A percentile compares a stretch with the other conserved stretches of the same genome.
These are phyloP conservation scores for Colletotrichum brevisporum DNA, from an alignment of 2,329 filamentous ascomycete genomes.

Conservation along the genomic window DNA sequence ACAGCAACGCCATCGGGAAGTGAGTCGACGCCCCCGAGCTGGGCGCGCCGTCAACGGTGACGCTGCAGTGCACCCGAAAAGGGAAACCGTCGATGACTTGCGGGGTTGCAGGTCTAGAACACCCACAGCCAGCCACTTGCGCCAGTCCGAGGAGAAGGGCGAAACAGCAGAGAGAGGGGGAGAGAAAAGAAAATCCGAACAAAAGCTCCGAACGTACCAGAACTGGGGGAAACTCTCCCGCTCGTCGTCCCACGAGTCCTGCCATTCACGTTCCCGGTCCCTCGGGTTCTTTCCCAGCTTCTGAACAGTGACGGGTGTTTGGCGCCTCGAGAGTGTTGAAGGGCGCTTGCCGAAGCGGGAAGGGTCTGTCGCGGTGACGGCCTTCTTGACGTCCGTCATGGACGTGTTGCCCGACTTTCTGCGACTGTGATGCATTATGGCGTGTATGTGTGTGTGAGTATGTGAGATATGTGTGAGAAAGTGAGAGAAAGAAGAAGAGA, in stretches of 20 bases:
- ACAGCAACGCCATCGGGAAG: conserved; percentile 29
- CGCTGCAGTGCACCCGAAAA: conserved; percentile 47
- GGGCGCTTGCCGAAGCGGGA: conserved; percentile 63
- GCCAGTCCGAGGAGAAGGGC: conserved; percentile 13
- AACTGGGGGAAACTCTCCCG: conserved; percentile 76
- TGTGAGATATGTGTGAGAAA: conserved; percentile 38
- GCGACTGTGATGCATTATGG: conserved; percentile 68
- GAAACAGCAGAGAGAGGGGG: conserved; percentile 29
- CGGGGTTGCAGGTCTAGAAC: conserved; percentile 30
- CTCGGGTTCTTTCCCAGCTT: conserved; percentile 67
- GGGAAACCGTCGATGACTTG: conserved; percentile 38
- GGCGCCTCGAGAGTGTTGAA: conserved; percentile 58
- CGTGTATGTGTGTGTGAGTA: conserved; percentile 11
- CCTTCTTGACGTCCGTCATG: conserved; percentile 68
- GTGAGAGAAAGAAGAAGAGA: conserved; percentile 28
- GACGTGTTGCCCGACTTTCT: conserved; percentile 71
- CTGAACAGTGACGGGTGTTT: conserved; percentile 55
- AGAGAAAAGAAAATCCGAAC: conserved; percentile 28
- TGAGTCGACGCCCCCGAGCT: conserved; percentile 39
- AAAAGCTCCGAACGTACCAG: conserved; percentile 64
- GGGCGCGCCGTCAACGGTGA: conserved; percentile 48
- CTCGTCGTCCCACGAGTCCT: conserved; percentile 69
- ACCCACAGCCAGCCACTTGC: conserved; percentile 26
- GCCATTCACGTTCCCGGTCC: conserved; percentile 65
- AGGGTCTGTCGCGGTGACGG: conserved; percentile 60